Evolutionary conservation across 2,329 filamentous ascomycete genomes (phyloP), one percentile per base, ranked within the genome.

Genomic region (Byssoonygena ceratinophila): DNA sequence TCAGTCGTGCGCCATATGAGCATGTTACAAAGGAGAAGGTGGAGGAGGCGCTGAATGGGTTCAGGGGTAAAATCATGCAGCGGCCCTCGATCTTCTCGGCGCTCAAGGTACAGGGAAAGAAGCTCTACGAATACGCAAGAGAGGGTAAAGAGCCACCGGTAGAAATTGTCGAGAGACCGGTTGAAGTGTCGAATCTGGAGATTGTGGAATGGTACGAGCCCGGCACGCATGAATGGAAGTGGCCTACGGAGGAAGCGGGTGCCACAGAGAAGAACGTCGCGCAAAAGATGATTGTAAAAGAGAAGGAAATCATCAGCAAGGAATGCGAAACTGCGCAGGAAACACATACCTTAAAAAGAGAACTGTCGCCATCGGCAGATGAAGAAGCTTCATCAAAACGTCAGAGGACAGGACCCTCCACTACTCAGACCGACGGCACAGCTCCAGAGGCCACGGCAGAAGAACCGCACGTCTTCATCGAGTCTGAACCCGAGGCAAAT

Each of bases 81-180:
- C 83, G 87, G 59, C 92, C 92, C 34, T 91, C 91, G 4, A 80
- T 98, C 18, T 98, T 90, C 69, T 95, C 88, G 27, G 92, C 92
- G 8, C 75, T 97, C 56, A 90, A 91, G 68, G 87, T 96, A 68
- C 81, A 96, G 59, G 92, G 92, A 1, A 96, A 96, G 74, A 85
- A 87, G 31, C 76, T 96, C 46, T 98, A 98, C 66, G 90, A 98
- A 70, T 97, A 97, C 68, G 92, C 92, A 18, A 79, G 92, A 46
- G 87, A 90, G 66, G 92, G 92, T 14, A 88, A 85, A 63, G 81
- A 87, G 32, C 83, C 95, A 14, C 92, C 92, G 0, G 76, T 84
- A 52, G 85, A 94, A 66, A 92, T 98, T 54, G 77, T 89, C 65
- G 81, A 85, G 51, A 75, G 91, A 53, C 79, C 85, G 1, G 87